Percentiles rank a stretch among this genome's conserved stretches.
phyloP scores from a whole-genome alignment of 202 grass and related monocot species.

The Panicum hallii region DNA sequence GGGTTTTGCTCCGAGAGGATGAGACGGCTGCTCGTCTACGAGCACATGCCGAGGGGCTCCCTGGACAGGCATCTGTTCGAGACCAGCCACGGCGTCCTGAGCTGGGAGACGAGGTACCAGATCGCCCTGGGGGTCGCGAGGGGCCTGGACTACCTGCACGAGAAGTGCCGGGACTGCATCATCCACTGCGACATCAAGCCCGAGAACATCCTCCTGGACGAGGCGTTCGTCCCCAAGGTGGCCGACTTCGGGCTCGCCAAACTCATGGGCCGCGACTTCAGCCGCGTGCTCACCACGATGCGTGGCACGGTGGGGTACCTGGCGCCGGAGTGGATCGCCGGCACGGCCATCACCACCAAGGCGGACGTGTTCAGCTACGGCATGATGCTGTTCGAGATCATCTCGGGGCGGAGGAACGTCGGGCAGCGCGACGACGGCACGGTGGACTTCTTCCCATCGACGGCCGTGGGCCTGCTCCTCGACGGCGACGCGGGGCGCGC shows the following conservation, averaged over 20 bases:
- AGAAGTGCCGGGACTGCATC: slow-evolving; percentile 72
- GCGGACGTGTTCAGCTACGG: slow-evolving; percentile 77
- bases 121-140: slow-evolving; percentile 55
- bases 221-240: slow-evolving; percentile 44
- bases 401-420: slow-evolving; percentile 59
- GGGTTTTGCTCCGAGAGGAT: slow-evolving; percentile 66
- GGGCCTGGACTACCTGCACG: slow-evolving; percentile 64
- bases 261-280: slow-evolving; percentile 84
- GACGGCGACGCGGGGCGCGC: slow-evolving; percentile 53
- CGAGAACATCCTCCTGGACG: slow-evolving; percentile 72
- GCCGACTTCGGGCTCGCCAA: slow-evolving; percentile 85
- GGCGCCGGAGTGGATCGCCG: slow-evolving; percentile 73
- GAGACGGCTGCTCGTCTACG: slow-evolving; percentile 61
- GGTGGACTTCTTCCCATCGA: slow-evolving; percentile 61
- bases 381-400: slow-evolving; percentile 76
- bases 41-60: slow-evolving; percentile 67
- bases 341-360: slow-evolving; percentile 60
- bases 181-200: slow-evolving; percentile 86
- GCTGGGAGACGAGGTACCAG: slow-evolving; percentile 61
- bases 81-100: background rate
- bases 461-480: slow-evolving; percentile 43
- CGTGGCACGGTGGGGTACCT: slow-evolving; percentile 81
- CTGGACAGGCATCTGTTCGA: slow-evolving; percentile 60
- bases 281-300: slow-evolving; percentile 85
- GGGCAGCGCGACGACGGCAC: slow-evolving; percentile 32